A percentile compares a stretch with the other conserved stretches of the same genome.
Evolutionary conservation across 345 rosid genomes (phyloP).

Genomic region (Pseudoturritis turrita): DNA sequence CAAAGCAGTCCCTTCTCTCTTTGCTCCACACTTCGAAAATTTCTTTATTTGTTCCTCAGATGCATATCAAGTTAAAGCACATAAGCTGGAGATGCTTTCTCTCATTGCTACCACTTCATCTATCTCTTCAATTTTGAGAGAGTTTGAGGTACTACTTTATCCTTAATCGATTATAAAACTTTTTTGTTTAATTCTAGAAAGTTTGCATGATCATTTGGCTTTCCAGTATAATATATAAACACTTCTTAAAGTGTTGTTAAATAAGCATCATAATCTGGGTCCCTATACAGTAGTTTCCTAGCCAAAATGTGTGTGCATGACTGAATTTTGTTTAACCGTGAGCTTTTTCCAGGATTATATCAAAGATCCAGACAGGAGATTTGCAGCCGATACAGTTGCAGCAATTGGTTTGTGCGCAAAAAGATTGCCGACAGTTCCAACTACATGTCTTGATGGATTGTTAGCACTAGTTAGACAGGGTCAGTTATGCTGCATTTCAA

Average conservation of each 20-base stretch:
- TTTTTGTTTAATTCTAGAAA: not conserved
- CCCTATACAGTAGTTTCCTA: not conserved
- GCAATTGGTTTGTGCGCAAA: conserved; percentile 84
- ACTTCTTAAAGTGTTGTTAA: not conserved
- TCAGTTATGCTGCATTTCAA: conserved; percentile 32
- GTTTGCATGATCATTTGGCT: not conserved
- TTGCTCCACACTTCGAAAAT: conserved; percentile 69
- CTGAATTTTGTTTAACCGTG: not conserved
- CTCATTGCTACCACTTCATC: conserved; percentile 67
- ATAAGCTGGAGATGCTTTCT: conserved; percentile 93
- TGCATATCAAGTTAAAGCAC: conserved; percentile 70
- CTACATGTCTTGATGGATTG: conserved; percentile 69
- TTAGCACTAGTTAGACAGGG: conserved; percentile 63
- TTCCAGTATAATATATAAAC: not conserved
- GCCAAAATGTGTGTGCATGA: not conserved
- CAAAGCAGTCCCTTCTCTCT: conserved; percentile 74
- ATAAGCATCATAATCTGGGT: not conserved
- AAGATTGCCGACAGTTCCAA: conserved; percentile 62
- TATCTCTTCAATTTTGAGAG: conserved; percentile 63
- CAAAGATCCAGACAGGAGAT: conserved; percentile 82
- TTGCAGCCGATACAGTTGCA: conserved; percentile 85
- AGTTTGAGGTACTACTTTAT: conserved; percentile 67
- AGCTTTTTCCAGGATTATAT: conserved; percentile 68
- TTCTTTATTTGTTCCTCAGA: conserved; percentile 77
- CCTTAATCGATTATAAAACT: not conserved